Evolutionary conservation across 2,329 filamentous ascomycete genomes (phyloP).

Genomic region (Colletotrichum abscissum): DNA sequence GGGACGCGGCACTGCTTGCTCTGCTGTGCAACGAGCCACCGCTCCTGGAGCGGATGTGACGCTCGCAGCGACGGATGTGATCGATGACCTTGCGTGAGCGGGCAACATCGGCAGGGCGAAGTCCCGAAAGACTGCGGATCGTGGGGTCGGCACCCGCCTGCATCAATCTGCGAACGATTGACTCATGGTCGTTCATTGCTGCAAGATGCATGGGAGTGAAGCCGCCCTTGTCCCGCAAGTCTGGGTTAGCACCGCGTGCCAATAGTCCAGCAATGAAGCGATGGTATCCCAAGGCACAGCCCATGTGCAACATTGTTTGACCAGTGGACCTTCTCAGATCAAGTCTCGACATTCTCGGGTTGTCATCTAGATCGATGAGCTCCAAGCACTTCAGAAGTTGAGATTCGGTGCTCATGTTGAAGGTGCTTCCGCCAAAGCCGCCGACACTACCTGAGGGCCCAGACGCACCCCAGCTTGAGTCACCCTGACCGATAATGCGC

Average conservation of each 20-base stretch:
- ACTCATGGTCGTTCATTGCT: slow-evolving; percentile 78
- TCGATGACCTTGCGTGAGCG: slow-evolving; percentile 72
- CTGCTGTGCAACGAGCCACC: slow-evolving; percentile 68
- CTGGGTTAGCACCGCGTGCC: slow-evolving; percentile 80
- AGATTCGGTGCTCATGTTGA: slow-evolving; percentile 64
- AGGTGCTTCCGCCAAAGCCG: slow-evolving; percentile 54
- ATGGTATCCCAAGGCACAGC: slow-evolving; percentile 79
- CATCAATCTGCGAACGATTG: slow-evolving; percentile 81
- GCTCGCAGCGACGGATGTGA: slow-evolving; percentile 70
- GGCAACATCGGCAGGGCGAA: slow-evolving; percentile 78
- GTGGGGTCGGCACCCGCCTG: slow-evolving; percentile 78
- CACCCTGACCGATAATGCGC: slow-evolving; percentile 65
- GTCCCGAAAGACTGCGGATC: slow-evolving; percentile 75
- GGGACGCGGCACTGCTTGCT: slow-evolving; percentile 74
- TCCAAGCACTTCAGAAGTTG: slow-evolving; percentile 81
- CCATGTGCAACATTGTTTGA: slow-evolving; percentile 85
- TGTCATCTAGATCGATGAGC: slow-evolving; percentile 82
- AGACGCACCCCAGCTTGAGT: slow-evolving; percentile 57
- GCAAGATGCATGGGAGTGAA: slow-evolving; percentile 88
- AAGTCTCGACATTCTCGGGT: slow-evolving; percentile 72
- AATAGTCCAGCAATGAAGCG: slow-evolving; percentile 82
- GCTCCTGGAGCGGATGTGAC: slow-evolving; percentile 75
- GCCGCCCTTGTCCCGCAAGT: slow-evolving; percentile 80
- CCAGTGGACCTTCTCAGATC: slow-evolving; percentile 75
- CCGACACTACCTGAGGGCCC: slow-evolving; percentile 47